Percentiles rank a stretch among this genome's conserved stretches.
Conservation (phyloP, 2,329 filamentous ascomycete genomes). For the Ascochyta lentis region DNA sequence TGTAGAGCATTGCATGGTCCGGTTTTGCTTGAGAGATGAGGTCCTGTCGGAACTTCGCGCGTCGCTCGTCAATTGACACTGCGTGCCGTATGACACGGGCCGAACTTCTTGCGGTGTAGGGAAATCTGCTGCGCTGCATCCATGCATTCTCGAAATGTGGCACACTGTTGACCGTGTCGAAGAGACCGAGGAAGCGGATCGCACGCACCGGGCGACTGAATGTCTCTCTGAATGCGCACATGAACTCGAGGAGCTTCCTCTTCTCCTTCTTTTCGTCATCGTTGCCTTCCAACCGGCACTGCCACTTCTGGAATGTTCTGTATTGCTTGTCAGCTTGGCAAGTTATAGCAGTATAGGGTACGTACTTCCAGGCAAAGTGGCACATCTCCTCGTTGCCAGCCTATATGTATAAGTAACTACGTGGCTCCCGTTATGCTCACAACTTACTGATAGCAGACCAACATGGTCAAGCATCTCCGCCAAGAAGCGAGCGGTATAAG, state of each 20-base stretch:
- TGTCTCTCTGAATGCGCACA: conserved; percentile 81
- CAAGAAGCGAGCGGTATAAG: conserved; percentile 60
- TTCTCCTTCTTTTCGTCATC: conserved; percentile 57
- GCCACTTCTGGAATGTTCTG: conserved; percentile 73
- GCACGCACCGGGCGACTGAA: conserved; percentile 77
- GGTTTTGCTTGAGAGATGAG: conserved; percentile 61
- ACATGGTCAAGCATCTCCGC: conserved; percentile 87
- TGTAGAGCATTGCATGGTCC: conserved; percentile 35
- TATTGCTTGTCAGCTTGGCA: background rate
- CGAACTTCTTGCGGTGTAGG: conserved; percentile 65
- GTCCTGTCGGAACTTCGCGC: conserved; percentile 75
- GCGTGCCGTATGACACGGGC: conserved; percentile 70
- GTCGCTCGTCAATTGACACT: conserved; percentile 73
- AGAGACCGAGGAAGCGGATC: conserved; percentile 78
- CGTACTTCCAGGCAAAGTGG: conserved; percentile 76
- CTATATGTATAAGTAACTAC: conserved; percentile 11
- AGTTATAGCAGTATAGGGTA: background rate
- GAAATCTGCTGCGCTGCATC: conserved; percentile 80
- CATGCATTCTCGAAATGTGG: conserved; percentile 76
- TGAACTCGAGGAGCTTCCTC: conserved; percentile 72
- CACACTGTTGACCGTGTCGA: conserved; percentile 83
- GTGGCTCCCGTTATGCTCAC: background rate
- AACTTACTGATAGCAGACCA: conserved; percentile 68
- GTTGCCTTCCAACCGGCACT: conserved; percentile 58
- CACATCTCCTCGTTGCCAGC: conserved; percentile 88